Evolutionary conservation across 345 rosid genomes (phyloP).

Genomic region (Psidium friedrichsthalianum): DNA sequence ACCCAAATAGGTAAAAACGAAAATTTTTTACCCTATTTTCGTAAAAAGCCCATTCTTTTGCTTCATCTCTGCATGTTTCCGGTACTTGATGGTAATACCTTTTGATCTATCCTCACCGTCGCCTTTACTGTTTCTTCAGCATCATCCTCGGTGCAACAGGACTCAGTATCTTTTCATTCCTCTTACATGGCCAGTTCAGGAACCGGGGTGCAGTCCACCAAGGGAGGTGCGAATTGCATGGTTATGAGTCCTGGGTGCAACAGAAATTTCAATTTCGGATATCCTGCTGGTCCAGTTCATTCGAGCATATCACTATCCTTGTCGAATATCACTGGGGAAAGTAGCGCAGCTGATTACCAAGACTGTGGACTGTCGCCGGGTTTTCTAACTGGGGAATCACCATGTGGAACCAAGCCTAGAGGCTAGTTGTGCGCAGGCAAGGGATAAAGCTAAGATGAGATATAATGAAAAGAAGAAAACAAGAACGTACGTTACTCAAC

Average conservation of each 20-base stretch:
- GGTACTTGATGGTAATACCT: neutral
- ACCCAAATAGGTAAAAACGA: too few species aligned
- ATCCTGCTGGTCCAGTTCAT: slow-evolving; percentile 40
- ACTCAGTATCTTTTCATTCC: slow-evolving; percentile 23
- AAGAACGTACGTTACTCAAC: slow-evolving; percentile 28
- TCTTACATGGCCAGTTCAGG: slow-evolving; percentile 14
- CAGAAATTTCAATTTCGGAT: slow-evolving; percentile 34
- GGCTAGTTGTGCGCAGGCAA: slow-evolving; percentile 50
- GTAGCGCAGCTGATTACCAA: slow-evolving; percentile 46
- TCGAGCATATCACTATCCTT: slow-evolving; percentile 45
- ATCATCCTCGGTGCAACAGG: slow-evolving; percentile 38
- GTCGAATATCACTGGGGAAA: slow-evolving; percentile 59
- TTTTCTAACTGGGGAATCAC: slow-evolving; percentile 44
- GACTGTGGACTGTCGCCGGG: slow-evolving; percentile 52
- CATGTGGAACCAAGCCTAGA: slow-evolving; percentile 75
- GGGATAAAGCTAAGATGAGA: slow-evolving; percentile 71
- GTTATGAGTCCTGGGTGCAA: slow-evolving; percentile 29
- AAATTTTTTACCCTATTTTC: too few species aligned
- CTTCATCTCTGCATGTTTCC: neutral
- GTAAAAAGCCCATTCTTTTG: too few species aligned
- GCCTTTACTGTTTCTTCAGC: slow-evolving; percentile 15
- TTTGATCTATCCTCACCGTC: neutral
- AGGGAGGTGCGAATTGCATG: slow-evolving; percentile 12
- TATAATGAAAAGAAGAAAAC: slow-evolving; percentile 76
- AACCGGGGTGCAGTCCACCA: slow-evolving; percentile 14